A percentile compares a stretch with the other conserved stretches of the same genome.
phyloP scores from a whole-genome alignment of 805 yeast species.

The Nakazawaea molendinolei region DNA sequence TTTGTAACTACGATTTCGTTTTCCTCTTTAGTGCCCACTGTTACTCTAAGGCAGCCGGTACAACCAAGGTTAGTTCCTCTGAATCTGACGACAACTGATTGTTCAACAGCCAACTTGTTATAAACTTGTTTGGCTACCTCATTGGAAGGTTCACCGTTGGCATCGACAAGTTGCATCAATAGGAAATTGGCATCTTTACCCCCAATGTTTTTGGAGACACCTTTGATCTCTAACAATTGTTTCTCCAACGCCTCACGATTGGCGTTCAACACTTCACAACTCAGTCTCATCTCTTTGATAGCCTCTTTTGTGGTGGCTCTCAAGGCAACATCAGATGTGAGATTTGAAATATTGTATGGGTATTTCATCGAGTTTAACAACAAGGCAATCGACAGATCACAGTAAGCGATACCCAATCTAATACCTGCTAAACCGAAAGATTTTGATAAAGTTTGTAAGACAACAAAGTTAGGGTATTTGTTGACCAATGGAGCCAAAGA shows the following conservation, averaged over 20 bases:
- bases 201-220: conserved; percentile 73
- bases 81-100: conserved; percentile 80
- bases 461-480: conserved; percentile 76
- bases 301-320: conserved; percentile 63
- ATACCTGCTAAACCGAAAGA: conserved; percentile 96
- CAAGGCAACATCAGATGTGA: conserved; percentile 68
- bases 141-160: conserved; percentile 58
- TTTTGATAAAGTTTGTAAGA: conserved; percentile 87
- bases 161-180: conserved; percentile 62
- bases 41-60: conserved; percentile 77
- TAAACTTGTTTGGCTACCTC: conserved; percentile 63
- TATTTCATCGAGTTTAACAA: conserved; percentile 88
- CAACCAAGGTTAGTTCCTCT: conserved; percentile 91
- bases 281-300: conserved; percentile 49
- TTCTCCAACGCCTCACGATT: conserved; percentile 53
- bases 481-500: conserved; percentile 76
- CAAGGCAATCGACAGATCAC: conserved; percentile 51
- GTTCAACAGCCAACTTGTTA: conserved; percentile 58
- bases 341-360: conserved; percentile 86
- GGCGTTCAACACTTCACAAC: conserved; percentile 39
- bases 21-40: conserved; percentile 80
- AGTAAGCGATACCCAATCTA: conserved; percentile 76
- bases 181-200: conserved; percentile 84
- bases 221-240: conserved; percentile 47
- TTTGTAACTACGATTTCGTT: conserved; percentile 50